Evolutionary conservation across 208 protist genomes (phyloP), one percentile per base, ranked within the genome.

Genomic region (Naegleria gruberi): DNA sequence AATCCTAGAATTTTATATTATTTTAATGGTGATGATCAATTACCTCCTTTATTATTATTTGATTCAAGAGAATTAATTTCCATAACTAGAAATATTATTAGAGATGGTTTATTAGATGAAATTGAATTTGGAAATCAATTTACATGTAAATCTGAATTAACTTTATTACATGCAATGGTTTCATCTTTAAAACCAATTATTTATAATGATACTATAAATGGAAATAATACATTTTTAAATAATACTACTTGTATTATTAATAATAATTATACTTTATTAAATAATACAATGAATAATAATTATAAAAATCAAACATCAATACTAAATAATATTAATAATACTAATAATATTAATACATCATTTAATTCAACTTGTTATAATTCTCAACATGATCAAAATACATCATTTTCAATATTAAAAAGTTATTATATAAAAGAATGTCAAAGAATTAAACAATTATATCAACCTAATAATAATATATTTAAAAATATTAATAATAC

Each of bases 21-120:
- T 65, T 65, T 30, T 65, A 19, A 10, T 65, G 51, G 51, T 30
- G 51, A 65, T 65, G 51, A 10, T 30, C 19, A 65, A 65, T 65
- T 65, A 19, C 51, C 51, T 30, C 51, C 51, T 30, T 86, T 34
- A 2, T 47, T 86, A n/a, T 37, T 47, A 86, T 46, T 86, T 86
- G 82, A 86, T 86, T 23, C 82, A 42, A 42, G 41, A 30, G 82
- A 86, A 40, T 46, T 86, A 26, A 86, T 86, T 46, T 8, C 82
- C 4, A 37, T 46, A 46, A 46, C 34, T 8, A 46, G 42, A 34
- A 7, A 40, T 37, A 30, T 26, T 5, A 45, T 86, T 4, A 46
- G 8, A 23, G 82, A 86, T 42, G 12, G n/a, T 46, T 10, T 12
- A 34, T 82, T 41, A 34, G 73, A 40, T 23, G n/a, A n/a, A n/a